phyloP scores from a whole-genome alignment of 805 yeast species.

The Lachancea sp. region DNA sequence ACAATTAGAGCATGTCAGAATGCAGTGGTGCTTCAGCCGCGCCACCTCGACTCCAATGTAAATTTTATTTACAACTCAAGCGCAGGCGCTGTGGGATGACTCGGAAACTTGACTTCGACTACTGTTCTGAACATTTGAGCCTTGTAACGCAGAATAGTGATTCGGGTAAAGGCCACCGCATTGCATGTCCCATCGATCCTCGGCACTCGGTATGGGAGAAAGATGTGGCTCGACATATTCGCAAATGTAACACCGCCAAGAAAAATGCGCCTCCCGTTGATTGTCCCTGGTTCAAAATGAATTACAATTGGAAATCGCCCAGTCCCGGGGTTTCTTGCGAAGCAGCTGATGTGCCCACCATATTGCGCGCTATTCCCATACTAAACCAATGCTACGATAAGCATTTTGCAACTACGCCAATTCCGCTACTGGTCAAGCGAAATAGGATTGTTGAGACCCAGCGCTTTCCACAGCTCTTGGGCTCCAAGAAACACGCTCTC shows the following conservation, averaged over 20 bases:
- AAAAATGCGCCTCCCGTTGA: conserved; percentile 26
- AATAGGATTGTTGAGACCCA: conserved; percentile 30
- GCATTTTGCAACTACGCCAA: conserved; percentile 29
- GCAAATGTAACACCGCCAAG: conserved; percentile 51
- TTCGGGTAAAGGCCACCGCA: conserved; percentile 29
- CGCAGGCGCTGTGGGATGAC: conserved; percentile 32
- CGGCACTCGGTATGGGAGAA: conserved; percentile 65
- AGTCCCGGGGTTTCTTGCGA: conserved; percentile 1
- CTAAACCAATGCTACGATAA: conserved; percentile 36
- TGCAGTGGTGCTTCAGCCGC: background rate
- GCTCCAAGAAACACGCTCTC: conserved; percentile 64
- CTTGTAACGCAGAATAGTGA: conserved; percentile 31
- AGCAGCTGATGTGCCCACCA: conserved; percentile 4
- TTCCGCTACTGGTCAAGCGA: conserved; percentile 24
- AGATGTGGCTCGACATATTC: conserved; percentile 49
- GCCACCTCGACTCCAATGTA: conserved; percentile 20
- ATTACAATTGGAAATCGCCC: conserved; percentile 37
- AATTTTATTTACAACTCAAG: conserved; percentile 22
- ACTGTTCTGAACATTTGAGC: conserved; percentile 69
- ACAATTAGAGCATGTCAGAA: background rate
- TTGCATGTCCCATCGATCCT: conserved; percentile 73
- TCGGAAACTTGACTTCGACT: conserved; percentile 13
- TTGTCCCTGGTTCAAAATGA: conserved; percentile 46
- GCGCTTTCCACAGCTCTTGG: conserved; percentile 42
- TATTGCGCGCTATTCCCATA: conserved; percentile 21